Evolutionary conservation across 805 yeast species (phyloP).

Genomic region (Saturnispora halmiae): DNA sequence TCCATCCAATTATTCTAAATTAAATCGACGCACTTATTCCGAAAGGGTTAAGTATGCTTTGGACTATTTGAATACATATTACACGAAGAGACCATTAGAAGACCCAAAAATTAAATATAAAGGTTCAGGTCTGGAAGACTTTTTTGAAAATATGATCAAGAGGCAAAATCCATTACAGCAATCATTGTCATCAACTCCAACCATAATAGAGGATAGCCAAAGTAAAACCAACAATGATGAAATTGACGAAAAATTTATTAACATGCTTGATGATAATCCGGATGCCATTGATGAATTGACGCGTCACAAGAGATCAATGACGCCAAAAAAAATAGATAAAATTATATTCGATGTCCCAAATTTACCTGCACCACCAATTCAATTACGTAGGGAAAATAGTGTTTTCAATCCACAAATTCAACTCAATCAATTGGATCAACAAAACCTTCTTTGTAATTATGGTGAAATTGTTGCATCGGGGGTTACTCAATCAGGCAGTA

Average conservation of each 20-base stretch:
- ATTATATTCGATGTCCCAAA: slow-evolving; percentile 17
- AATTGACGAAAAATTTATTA: not conserved
- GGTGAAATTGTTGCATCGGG: slow-evolving; percentile 59
- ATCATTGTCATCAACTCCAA: too few species aligned
- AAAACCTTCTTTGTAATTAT: slow-evolving; percentile 29
- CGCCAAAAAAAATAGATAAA: slow-evolving; percentile 3
- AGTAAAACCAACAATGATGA: too few species aligned
- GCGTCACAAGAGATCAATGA: not conserved
- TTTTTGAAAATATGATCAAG: slow-evolving; percentile 5
- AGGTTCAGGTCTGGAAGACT: slow-evolving; percentile 5
- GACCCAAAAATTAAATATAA: slow-evolving; percentile 7
- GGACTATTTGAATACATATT: slow-evolving; percentile 18
- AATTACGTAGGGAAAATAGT: slow-evolving; percentile 21
- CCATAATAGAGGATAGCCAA: too few species aligned
- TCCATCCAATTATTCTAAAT: slow-evolving; percentile 3
- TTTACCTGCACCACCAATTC: slow-evolving; percentile 16
- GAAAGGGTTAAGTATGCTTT: slow-evolving; percentile 20
- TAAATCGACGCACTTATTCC: slow-evolving; percentile 14
- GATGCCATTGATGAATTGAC: slow-evolving; percentile 7
- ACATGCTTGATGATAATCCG: slow-evolving; percentile 3
- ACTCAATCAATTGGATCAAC: slow-evolving; percentile 8
- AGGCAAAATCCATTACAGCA: not conserved
- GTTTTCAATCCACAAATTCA: slow-evolving; percentile 4
- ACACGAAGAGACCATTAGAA: slow-evolving; percentile 10
- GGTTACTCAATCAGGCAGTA: slow-evolving; percentile 23